Conservation (phyloP, 1,284 basidiomycete genomes). For the Papiliotrema flavescens region DNA sequence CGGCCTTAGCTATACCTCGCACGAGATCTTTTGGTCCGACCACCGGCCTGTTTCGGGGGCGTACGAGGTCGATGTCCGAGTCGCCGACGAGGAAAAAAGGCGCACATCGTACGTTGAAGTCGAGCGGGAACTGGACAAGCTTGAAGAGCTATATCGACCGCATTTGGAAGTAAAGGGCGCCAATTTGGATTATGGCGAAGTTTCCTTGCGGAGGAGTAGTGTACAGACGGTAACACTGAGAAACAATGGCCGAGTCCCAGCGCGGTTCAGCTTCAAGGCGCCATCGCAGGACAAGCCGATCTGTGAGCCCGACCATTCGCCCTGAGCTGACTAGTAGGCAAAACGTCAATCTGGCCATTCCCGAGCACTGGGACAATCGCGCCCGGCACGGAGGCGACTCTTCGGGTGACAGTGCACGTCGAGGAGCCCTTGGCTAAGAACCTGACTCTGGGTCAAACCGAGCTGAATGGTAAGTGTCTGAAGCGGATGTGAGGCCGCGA, state of each 20-base stretch:
- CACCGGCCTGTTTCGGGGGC: conserved; percentile 37
- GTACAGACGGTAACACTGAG: conserved; percentile 21
- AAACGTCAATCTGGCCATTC: conserved; percentile 36
- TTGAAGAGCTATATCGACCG: conserved; percentile 51
- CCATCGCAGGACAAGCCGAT: conserved; percentile 32
- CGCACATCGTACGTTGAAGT: conserved; percentile 45
- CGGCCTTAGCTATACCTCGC: conserved; percentile 25
- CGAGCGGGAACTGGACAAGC: conserved; percentile 43
- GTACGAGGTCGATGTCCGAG: conserved; percentile 18
- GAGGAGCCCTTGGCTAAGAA: conserved; percentile 21
- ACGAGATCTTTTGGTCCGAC: conserved; percentile 43
- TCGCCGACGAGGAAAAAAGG: conserved; percentile 30
- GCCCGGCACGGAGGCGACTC: conserved; percentile 18
- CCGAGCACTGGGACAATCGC: conserved; percentile 26
- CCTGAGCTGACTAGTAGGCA: conserved; percentile 16
- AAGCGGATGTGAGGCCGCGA: background rate
- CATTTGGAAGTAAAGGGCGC: conserved; percentile 52
- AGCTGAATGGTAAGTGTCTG: conserved; percentile 34
- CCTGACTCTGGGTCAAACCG: conserved; percentile 28
- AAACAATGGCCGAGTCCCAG: conserved; percentile 36
- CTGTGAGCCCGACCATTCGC: conserved; percentile 19
- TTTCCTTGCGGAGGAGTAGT: conserved; percentile 23
- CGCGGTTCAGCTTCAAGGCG: conserved; percentile 32
- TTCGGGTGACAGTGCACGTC: conserved; percentile 27
- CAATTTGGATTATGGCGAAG: conserved; percentile 50